A percentile compares a stretch with the other conserved stretches of the same genome.
These are phyloP conservation scores for Populus hybrid DNA, from an alignment of 441 rosid species.

Conservation along the genomic window DNA sequence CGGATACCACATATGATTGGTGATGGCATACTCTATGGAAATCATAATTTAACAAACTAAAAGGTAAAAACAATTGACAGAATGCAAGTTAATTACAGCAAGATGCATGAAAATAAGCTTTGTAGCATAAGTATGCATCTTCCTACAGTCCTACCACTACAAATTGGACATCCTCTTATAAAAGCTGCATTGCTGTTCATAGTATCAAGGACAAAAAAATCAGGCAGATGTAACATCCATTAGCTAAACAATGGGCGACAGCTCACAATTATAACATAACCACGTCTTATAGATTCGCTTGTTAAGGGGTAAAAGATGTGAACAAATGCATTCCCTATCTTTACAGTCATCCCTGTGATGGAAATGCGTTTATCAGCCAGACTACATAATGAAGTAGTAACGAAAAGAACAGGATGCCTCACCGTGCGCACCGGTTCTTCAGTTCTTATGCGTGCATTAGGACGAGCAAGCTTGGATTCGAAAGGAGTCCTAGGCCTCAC, in stretches of 20 bases:
- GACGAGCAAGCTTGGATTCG: slow-evolving; percentile 93
- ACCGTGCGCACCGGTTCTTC: slow-evolving; percentile 73
- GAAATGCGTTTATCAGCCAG: background rate
- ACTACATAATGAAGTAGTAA: background rate
- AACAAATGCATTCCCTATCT: background rate
- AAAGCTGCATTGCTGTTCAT: background rate
- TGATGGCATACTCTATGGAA: background rate
- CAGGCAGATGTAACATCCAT: background rate
- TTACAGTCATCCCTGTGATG: background rate
- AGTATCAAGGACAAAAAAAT: background rate
- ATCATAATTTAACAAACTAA: background rate
- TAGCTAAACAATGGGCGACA: background rate
- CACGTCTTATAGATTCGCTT: background rate
- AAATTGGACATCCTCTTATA: background rate
- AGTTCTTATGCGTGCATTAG: slow-evolving; percentile 77
- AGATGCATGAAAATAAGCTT: background rate
- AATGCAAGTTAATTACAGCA: background rate
- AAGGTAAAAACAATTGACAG: background rate
- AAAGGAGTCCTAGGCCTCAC: slow-evolving; percentile 95
- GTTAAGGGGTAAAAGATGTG: background rate
- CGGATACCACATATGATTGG: background rate
- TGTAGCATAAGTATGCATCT: background rate
- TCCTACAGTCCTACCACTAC: background rate
- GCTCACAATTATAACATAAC: background rate
- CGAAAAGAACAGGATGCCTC: slow-evolving; percentile 4